A percentile compares a stretch with the other conserved stretches of the same genome.
These are phyloP conservation scores for Cryptosporidium ubiquitum DNA, from an alignment of 169 alveolate genomes.

Conservation along the genomic window DNA sequence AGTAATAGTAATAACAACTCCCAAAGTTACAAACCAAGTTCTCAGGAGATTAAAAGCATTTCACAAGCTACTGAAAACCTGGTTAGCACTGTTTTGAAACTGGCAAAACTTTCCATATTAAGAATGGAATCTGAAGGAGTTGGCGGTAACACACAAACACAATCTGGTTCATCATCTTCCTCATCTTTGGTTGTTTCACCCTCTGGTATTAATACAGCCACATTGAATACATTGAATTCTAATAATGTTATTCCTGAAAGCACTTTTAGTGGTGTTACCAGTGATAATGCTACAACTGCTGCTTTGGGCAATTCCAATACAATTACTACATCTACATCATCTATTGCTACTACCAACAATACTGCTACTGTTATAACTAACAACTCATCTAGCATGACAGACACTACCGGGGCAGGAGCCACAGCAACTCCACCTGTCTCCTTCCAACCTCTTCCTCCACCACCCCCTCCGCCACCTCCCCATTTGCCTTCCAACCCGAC, in stretches of 20 bases:
- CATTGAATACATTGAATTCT: background rate
- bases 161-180: background rate
- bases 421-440: background rate
- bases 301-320: background rate
- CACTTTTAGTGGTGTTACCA: background rate
- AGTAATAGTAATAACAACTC: background rate
- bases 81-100: conserved; percentile 22
- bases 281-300: background rate
- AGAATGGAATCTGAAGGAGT: conserved; percentile 7
- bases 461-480: background rate
- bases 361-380: background rate
- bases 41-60: conserved; percentile 31
- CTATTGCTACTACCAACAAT: background rate
- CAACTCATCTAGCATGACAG: background rate
- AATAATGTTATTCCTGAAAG: background rate
- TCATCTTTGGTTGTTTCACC: background rate
- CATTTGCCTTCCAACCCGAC: background rate
- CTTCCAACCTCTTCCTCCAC: background rate
- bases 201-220: too few relatives aligned
- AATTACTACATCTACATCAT: background rate
- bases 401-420: background rate
- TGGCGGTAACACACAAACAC: background rate
- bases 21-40: background rate
- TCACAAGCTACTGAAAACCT: conserved; percentile 48
- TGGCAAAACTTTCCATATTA: conserved; percentile 43